Base-by-base conservation (phyloP, 257 asterid genomes). In the Fraxinus anomala region DNA sequence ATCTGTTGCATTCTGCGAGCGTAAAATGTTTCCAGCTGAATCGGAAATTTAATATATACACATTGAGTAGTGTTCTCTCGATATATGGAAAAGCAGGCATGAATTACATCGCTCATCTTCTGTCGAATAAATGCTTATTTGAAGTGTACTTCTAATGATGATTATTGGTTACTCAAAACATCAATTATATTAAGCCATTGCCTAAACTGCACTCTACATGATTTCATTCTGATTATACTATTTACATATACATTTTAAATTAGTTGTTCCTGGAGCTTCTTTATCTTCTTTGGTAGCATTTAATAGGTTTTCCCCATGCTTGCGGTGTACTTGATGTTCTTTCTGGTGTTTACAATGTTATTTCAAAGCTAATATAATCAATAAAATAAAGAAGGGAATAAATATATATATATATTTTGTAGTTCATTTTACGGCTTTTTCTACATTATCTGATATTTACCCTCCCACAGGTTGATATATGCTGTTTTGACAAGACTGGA, bases 401-500 rank as follows among this genome's bases (percentile, higher is more conserved):
- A n/a, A 56, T 59, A 21, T 59, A 1, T 47, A 1, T 47, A 26
- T 13, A 14, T 26, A 47, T 71, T 42, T 54, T 75, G 23, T 73
- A 71, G 66, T 13, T 12, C 74, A 16, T 14, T 24, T 51, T 44
- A 54, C 59, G 33, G 61, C 34, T 37, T 83, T 49, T 47, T 77
- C 30, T 34, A 26, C 12, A 14, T 59, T 68, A 61, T 72, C 79
- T 83, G 80, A 72, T 70, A 21, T 79, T 30, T 84, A 85, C 61
- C n/a, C 21, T 44, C 82, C 73, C 79, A 80, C 91, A 96, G 99
- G 99, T 96, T 87, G 99, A 96, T 87, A 89, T 96, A 74, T 96
- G 99, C 88, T 96, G 99, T 88, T 96, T 96, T 82, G 99, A 96
- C 81, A 96, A 96, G 85, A 96, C 99, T 7, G 99, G 99, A 79